These are phyloP conservation scores for Proliferodiscus dingleyae DNA, from an alignment of 2,329 filamentous ascomycete species.

Conservation along the genomic window DNA sequence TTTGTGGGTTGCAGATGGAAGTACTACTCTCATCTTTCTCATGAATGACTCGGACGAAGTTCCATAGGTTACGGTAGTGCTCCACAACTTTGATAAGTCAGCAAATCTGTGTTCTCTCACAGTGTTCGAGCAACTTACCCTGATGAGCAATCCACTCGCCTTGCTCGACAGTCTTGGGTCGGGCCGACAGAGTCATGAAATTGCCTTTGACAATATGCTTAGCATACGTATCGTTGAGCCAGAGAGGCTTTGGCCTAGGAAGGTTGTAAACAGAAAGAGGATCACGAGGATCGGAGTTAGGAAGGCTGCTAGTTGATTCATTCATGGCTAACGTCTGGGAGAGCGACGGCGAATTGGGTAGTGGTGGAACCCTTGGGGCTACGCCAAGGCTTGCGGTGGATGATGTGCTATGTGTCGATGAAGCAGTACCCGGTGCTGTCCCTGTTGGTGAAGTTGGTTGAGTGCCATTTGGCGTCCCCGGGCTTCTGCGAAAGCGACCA, in stretches of 20 bases:
- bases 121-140: slow-evolving; percentile 48
- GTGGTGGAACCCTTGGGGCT: slow-evolving; percentile 55
- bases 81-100: slow-evolving; percentile 64
- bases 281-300: slow-evolving; percentile 37
- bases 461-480: slow-evolving; percentile 41
- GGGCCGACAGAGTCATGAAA: slow-evolving; percentile 91
- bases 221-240: slow-evolving; percentile 70
- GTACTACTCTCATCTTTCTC: slow-evolving; percentile 74
- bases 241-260: slow-evolving; percentile 63
- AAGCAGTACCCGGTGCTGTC: slow-evolving; percentile 11
- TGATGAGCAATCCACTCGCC: slow-evolving; percentile 97
- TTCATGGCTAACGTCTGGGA: slow-evolving; percentile 66
- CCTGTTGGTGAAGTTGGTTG: slow-evolving; percentile 43
- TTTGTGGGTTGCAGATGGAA: slow-evolving; percentile 76
- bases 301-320: slow-evolving; percentile 37
- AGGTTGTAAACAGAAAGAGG: slow-evolving; percentile 57
- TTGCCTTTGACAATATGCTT: slow-evolving; percentile 94
- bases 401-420: slow-evolving; percentile 38
- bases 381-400: slow-evolving; percentile 38
- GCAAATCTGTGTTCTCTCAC: neutral
- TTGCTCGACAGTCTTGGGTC: slow-evolving; percentile 87
- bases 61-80: slow-evolving; percentile 83
- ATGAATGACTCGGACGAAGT: slow-evolving; percentile 83
- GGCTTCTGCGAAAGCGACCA: slow-evolving; percentile 56
- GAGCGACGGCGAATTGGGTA: slow-evolving; percentile 59